Conservation (phyloP, 2,329 filamentous ascomycete genomes). For the Aotearoamyces nothofagi region DNA sequence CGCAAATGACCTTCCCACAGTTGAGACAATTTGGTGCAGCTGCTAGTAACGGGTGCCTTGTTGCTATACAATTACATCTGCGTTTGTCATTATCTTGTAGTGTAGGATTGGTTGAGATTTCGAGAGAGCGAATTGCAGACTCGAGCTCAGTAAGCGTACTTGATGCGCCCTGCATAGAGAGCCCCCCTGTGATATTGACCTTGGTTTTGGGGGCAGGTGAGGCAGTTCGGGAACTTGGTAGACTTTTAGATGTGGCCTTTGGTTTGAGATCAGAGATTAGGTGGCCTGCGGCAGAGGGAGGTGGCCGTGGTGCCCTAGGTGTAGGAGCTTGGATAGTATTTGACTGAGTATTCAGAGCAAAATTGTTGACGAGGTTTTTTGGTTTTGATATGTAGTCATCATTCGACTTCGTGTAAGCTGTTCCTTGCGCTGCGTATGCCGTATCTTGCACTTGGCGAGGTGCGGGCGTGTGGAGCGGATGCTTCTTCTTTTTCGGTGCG, state of each 20-base stretch:
- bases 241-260: conserved; percentile 44
- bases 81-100: conserved; percentile 42
- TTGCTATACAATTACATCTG: conserved; percentile 77
- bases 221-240: conserved; percentile 29
- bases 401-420: conserved; percentile 60
- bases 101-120: conserved; percentile 80
- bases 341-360: conserved; percentile 29
- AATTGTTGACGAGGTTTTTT: conserved; percentile 23
- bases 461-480: conserved; percentile 45
- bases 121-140: conserved; percentile 74
- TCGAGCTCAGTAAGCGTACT: conserved; percentile 57
- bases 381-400: conserved; percentile 53
- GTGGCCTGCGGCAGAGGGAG: conserved; percentile 53
- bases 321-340: conserved; percentile 31
- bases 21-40: conserved; percentile 85
- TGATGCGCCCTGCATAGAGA: conserved; percentile 68
- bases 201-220: conserved; percentile 47
- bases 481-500: conserved; percentile 40
- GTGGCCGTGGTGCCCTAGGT: conserved; percentile 21
- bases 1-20: conserved; percentile 90
- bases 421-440: conserved; percentile 42
- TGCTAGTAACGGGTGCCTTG: conserved; percentile 73
- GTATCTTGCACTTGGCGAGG: conserved; percentile 48
- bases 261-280: conserved; percentile 71
- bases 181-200: conserved; percentile 59